These are phyloP conservation scores for Symbiotaphrina buchneri DNA, from an alignment of 495 filamentous ascomycete genomes.

Conservation along the genomic window DNA sequence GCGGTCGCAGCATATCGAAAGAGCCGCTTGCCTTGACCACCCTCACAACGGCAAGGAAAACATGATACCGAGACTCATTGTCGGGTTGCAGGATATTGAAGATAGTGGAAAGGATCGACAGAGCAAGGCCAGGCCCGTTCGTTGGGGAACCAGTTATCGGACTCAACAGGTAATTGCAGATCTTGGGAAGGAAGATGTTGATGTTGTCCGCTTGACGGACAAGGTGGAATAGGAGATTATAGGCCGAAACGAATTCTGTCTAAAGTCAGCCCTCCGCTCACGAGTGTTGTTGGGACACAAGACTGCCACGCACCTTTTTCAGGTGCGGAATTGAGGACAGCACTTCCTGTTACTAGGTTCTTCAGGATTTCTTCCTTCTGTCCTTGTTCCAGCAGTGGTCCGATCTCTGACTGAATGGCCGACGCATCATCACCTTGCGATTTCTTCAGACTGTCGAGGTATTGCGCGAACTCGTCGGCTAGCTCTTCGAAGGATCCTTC, in stretches of 20 bases:
- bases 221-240: conserved; percentile 90
- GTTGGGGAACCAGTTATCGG: conserved; percentile 67
- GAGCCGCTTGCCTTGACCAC: conserved; percentile 49
- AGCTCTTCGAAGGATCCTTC: conserved; percentile 81
- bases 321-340: conserved; percentile 52
- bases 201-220: conserved; percentile 62
- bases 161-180: conserved; percentile 71
- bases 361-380: conserved; percentile 49
- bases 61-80: conserved; percentile 66
- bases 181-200: conserved; percentile 60
- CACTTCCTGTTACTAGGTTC: conserved; percentile 58
- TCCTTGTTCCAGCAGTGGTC: conserved; percentile 40
- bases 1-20: conserved; percentile 60
- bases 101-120: conserved; percentile 75
- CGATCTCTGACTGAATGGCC: conserved; percentile 41
- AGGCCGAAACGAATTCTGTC: conserved; percentile 72
- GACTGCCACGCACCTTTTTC: conserved; percentile 44
- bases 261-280: neutral
- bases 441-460: conserved; percentile 44
- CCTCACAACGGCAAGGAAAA: conserved; percentile 62
- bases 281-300: neutral
- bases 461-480: conserved; percentile 69
- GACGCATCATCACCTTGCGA: conserved; percentile 25
- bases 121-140: conserved; percentile 64
- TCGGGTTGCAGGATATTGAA: conserved; percentile 75